These are phyloP conservation scores for Syzygium grande DNA, from an alignment of 345 rosid species.

Conservation along the genomic window DNA sequence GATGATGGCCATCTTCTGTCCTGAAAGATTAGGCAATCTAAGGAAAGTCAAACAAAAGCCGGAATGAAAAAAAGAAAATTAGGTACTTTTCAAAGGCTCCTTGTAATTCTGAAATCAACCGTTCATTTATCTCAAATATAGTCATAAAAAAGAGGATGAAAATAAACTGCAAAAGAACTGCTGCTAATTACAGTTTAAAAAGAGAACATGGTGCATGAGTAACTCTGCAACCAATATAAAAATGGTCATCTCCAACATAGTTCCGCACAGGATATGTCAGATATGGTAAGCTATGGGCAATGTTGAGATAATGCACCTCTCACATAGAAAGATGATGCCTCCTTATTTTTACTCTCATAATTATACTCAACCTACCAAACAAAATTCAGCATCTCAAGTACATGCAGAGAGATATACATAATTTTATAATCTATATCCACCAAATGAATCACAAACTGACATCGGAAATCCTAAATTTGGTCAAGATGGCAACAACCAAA, in stretches of 20 bases:
- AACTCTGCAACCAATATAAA: background rate
- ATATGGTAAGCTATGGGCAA: background rate
- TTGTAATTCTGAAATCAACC: background rate
- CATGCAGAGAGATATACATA: background rate
- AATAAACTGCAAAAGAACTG: background rate
- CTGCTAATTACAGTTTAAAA: background rate
- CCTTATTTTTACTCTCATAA: background rate
- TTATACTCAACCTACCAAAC: background rate
- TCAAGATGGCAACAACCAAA: background rate
- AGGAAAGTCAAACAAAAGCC: background rate
- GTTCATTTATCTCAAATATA: background rate
- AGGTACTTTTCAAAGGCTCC: background rate
- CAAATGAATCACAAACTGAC: background rate
- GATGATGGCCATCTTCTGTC: background rate
- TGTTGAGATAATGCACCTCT: background rate
- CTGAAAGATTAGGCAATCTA: background rate
- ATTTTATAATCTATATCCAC: background rate
- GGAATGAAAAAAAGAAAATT: background rate
- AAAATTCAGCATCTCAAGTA: background rate
- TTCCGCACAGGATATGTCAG: background rate
- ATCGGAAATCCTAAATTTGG: background rate
- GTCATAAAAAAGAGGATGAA: background rate
- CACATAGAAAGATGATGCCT: background rate
- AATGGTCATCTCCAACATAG: background rate
- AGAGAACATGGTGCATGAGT: background rate